Percentiles rank a stretch among this genome's conserved stretches.
Conservation (phyloP, 2,329 filamentous ascomycete genomes). For the Chaetoscypha palmicola region DNA sequence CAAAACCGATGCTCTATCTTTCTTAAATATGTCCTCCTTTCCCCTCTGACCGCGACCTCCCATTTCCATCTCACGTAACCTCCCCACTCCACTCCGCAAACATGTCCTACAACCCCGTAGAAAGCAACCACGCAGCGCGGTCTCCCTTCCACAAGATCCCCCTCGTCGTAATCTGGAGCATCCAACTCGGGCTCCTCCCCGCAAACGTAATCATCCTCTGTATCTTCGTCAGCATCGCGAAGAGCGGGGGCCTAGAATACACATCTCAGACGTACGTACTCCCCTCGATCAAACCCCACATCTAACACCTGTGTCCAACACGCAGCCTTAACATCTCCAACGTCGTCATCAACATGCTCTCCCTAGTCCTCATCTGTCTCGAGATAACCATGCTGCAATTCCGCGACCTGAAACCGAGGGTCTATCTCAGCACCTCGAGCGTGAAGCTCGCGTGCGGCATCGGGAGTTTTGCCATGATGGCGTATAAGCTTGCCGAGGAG, state of each 20-base stretch:
- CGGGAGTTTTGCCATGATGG: not conserved
- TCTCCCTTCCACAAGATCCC: not conserved
- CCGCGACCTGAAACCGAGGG: not conserved
- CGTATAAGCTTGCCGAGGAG: not conserved
- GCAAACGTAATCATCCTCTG: not conserved
- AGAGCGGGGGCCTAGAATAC: not conserved
- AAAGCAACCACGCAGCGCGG: not conserved
- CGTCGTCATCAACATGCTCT: not conserved
- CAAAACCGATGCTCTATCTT: too few relatives aligned
- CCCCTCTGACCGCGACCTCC: too few relatives aligned
- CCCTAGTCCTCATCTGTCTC: conserved; percentile 2
- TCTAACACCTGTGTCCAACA: not conserved
- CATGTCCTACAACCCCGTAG: too few relatives aligned
- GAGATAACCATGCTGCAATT: conserved; percentile 1
- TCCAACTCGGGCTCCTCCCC: not conserved
- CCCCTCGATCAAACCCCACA: not conserved
- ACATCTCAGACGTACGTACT: not conserved
- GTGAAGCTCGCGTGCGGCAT: not conserved
- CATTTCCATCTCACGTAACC: too few relatives aligned
- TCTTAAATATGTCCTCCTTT: too few relatives aligned
- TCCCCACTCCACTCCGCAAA: too few relatives aligned
- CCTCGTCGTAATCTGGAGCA: not conserved
- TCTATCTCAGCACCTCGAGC: not conserved
- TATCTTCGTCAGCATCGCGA: not conserved
- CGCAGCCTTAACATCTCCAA: conserved; percentile 3